These are phyloP conservation scores for Grosmannia huntii DNA, from an alignment of 2,329 filamentous ascomycete species.

Conservation along the genomic window DNA sequence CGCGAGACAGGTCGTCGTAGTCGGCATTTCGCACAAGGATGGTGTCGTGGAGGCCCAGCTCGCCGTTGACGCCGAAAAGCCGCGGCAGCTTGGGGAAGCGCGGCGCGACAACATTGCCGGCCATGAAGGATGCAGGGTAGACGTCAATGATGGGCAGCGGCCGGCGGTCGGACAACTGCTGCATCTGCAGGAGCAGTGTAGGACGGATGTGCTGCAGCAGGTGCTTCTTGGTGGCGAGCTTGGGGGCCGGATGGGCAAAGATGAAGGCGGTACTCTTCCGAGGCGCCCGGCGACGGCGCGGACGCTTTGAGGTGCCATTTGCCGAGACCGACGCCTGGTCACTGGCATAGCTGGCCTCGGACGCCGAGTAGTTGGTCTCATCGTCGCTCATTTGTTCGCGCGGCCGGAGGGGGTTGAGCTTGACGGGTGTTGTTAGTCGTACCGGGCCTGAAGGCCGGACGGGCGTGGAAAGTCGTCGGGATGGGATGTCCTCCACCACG, in stretches of 20 bases:
- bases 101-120: constrained; percentile 42
- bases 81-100: constrained; percentile 47
- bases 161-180: constrained; percentile 49
- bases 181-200: constrained; percentile 58
- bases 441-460: not conserved
- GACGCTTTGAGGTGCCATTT: constrained; percentile 23
- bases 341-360: constrained; percentile 33
- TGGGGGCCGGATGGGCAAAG: constrained; percentile 54
- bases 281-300: constrained; percentile 21
- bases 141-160: constrained; percentile 60
- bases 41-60: constrained; percentile 55
- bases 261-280: constrained; percentile 51
- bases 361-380: constrained; percentile 31
- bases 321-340: constrained; percentile 21
- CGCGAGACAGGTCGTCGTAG: constrained; percentile 32
- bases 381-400: constrained; percentile 33
- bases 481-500: constrained; percentile 16
- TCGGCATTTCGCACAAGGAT: constrained; percentile 59
- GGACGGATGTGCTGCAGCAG: constrained; percentile 55
- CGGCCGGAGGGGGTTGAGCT: not conserved
- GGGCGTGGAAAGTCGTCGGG: constrained; percentile 2
- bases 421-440: constrained; percentile 1
- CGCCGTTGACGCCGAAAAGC: constrained; percentile 48
- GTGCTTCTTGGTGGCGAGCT: constrained; percentile 46
- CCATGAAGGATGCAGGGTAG: constrained; percentile 52